Evolutionary conservation across 1,284 basidiomycete genomes (phyloP), one percentile per base, ranked within the genome.

Genomic region (Xerocomus nothofagi): DNA sequence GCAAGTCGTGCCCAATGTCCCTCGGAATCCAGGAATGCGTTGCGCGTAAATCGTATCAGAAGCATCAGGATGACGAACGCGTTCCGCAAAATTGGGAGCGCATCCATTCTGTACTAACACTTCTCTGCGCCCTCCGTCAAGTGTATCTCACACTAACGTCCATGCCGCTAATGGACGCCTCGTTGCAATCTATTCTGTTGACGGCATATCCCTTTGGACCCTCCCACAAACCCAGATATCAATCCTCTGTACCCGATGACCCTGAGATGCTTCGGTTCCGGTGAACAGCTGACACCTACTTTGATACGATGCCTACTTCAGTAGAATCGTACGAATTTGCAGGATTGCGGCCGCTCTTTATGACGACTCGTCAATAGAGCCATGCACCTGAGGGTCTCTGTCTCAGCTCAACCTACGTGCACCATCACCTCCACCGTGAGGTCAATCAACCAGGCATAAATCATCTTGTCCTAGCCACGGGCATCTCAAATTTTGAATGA

Each of bases 41-140:
- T 47, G 49, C 50, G 43, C 20, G n/a, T 31, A 50, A 41, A 23
- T 18, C 50, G 57, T 64, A 58, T 62, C 62, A 63, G 61, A 67
- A 60, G 59, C 56, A 44, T 49, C 43, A 23, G 29, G 32, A 50
- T 57, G 46, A 51, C 43, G 45, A 62, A 53, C 32, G 14, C 36
- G 30, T 32, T 44, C 29, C 53, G 54, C 55, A 46, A 44, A 62
- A 54, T 52, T 49, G 51, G 54, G 43, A 34, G 47, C 39, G 50
- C 56, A 53, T 67, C 66, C 63, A 67, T 68, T 68, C 65, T 51
- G 40, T 31, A 33, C 46, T n/a, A 31, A 47, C 47, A 47, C 63
- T 64, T 67, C 56, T 62, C 57, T 66, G 39, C 61, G 54, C 64
- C 66, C 54, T 51, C 48, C 47, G 29, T 43, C 36, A 26, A 45